Conservation (phyloP, 768 basidiomycete species). For the Phallus indusiatus region DNA sequence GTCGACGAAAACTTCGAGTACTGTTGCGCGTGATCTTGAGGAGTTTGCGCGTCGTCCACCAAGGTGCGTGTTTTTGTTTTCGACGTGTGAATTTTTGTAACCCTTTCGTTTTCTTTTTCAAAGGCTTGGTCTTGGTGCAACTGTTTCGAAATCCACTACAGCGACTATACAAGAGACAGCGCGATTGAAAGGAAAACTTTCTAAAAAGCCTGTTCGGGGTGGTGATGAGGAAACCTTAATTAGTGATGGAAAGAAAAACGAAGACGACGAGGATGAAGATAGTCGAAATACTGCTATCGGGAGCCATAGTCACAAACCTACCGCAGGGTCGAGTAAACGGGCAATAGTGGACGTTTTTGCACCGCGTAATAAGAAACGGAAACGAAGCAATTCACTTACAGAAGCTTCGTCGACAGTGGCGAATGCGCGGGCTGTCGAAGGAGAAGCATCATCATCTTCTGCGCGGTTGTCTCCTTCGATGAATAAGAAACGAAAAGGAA, state of each 20-base stretch:
- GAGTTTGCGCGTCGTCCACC: slow-evolving; percentile 62
- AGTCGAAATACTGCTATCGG: slow-evolving; percentile 4
- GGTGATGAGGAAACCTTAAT: slow-evolving; percentile 25
- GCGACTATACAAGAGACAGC: slow-evolving; percentile 43
- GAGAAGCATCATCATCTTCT: too few relatives aligned
- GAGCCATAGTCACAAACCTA: background rate
- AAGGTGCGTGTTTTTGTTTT: slow-evolving; percentile 35
- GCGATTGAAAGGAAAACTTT: slow-evolving; percentile 51
- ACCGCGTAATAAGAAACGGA: background rate
- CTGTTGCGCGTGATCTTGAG: slow-evolving; percentile 44
- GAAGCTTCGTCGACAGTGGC: background rate
- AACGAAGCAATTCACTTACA: background rate
- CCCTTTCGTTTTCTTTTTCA: slow-evolving; percentile 9
- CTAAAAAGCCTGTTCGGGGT: slow-evolving; percentile 36
- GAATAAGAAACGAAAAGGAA: background rate
- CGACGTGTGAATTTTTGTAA: background rate
- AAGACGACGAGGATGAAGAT: background rate
- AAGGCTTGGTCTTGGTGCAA: slow-evolving; percentile 71
- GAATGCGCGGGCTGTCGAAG: too few relatives aligned
- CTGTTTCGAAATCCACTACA: slow-evolving; percentile 39
- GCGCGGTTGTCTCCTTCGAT: too few relatives aligned
- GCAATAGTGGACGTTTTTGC: background rate
- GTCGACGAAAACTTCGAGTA: slow-evolving; percentile 25
- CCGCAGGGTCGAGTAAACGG: background rate
- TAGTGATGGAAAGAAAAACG: background rate